A percentile compares a stretch with the other conserved stretches of the same genome.
phyloP scores from a whole-genome alignment of 345 rosid species.

The Salix arbutifolia region DNA sequence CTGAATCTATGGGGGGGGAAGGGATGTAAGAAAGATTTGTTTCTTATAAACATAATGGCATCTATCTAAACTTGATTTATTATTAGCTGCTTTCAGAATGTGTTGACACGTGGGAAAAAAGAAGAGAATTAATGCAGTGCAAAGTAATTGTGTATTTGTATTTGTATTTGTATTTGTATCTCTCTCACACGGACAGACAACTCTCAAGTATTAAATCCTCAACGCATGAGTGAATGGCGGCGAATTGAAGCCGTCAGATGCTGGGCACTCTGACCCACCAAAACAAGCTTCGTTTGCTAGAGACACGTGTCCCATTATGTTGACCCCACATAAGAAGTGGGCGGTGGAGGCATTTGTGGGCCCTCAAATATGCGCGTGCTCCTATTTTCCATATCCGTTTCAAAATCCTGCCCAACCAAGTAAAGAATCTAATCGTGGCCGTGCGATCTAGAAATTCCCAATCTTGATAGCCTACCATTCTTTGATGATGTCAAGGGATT shows the following conservation, averaged over 20 bases:
- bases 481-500: slow-evolving; percentile 25
- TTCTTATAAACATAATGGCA: too few relatives aligned
- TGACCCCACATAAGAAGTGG: slow-evolving; percentile 11
- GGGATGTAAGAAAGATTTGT: too few relatives aligned
- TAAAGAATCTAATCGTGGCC: slow-evolving; percentile 33
- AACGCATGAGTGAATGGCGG: slow-evolving; percentile 5
- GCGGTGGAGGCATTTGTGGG: slow-evolving; percentile 28
- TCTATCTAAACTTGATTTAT: too few relatives aligned
- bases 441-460: slow-evolving; percentile 15
- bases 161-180: too few relatives aligned
- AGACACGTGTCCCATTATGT: slow-evolving; percentile 9
- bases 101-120: too few relatives aligned
- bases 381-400: slow-evolving; percentile 5
- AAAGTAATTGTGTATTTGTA: too few relatives aligned
- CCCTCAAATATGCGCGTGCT: slow-evolving; percentile 28
- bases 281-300: not conserved
- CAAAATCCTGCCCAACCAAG: slow-evolving; percentile 11
- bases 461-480: not conserved
- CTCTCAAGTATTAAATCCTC: too few relatives aligned
- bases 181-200: too few relatives aligned
- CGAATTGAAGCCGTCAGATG: slow-evolving; percentile 31
- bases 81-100: too few relatives aligned
- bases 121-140: too few relatives aligned
- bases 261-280: slow-evolving; percentile 4
- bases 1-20: too few relatives aligned